Conservation (phyloP, 345 rosid species). For the Bruguiera sexangula region DNA sequence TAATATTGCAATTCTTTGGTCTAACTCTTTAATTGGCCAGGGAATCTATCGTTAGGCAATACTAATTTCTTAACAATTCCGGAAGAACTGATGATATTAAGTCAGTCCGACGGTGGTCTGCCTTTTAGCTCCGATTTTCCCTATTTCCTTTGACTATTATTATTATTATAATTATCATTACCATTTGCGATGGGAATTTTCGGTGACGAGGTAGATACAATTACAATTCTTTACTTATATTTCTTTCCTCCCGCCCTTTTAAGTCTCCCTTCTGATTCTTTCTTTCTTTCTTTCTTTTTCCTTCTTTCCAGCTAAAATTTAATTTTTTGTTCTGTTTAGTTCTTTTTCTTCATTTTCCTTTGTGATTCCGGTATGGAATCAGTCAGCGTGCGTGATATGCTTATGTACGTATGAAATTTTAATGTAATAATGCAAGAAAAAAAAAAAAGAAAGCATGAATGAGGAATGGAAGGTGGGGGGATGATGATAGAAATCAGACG, state of each 20-base stretch:
- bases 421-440: no score
- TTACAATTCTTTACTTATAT: no score
- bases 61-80: constrained; percentile 1
- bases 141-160: not conserved
- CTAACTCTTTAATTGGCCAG: constrained; percentile 14
- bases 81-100: not conserved
- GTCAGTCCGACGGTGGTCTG: constrained; percentile 16
- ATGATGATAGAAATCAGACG: constrained; percentile 57
- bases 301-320: no score
- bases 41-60: constrained; percentile 57
- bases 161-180: no score
- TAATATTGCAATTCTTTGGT: constrained; percentile 48
- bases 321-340: no score
- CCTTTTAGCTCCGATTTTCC: constrained; percentile 46
- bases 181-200: not conserved
- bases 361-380: not conserved
- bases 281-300: no score
- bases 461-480: constrained; percentile 1
- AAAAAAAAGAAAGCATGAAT: not conserved
- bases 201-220: constrained; percentile 58
- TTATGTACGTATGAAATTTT: no score
- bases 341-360: not conserved
- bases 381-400: no score
- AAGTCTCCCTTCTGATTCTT: no score
- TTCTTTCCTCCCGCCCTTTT: no score